phyloP scores from a whole-genome alignment of 495 filamentous ascomycete genomes.

The Hamigera avellanea region DNA sequence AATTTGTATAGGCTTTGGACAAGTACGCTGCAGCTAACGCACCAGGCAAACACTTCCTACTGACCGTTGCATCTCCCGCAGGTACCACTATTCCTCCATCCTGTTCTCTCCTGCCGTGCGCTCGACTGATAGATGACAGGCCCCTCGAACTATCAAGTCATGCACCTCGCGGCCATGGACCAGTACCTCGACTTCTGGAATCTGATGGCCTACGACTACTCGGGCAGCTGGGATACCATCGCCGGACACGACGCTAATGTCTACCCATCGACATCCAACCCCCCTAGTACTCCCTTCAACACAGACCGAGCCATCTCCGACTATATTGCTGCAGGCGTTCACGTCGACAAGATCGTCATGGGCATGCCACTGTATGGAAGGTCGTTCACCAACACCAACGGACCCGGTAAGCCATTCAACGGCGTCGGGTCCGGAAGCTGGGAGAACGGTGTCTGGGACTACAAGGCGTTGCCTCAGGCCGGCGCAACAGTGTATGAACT shows the following conservation, averaged over 20 bases:
- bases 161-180: conserved; percentile 54
- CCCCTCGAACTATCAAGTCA: conserved; percentile 46
- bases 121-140: conserved; percentile 23
- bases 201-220: conserved; percentile 71
- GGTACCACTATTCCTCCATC: conserved; percentile 9
- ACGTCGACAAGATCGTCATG: conserved; percentile 58
- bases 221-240: conserved; percentile 55
- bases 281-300: conserved; percentile 54
- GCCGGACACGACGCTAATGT: conserved; percentile 72
- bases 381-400: conserved; percentile 59
- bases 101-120: not conserved
- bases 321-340: conserved; percentile 52
- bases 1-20: conserved; percentile 39
- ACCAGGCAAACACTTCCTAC: conserved; percentile 43
- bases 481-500: conserved; percentile 15
- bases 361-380: conserved; percentile 84
- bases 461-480: conserved; percentile 43
- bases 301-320: conserved; percentile 50
- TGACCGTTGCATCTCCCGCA: conserved; percentile 56
- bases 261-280: conserved; percentile 38
- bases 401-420: conserved; percentile 53
- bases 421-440: conserved; percentile 57
- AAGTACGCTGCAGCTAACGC: conserved; percentile 40
- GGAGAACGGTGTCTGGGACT: conserved; percentile 75
- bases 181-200: conserved; percentile 56